Evolutionary conservation across 805 yeast genomes (phyloP), one percentile per base, ranked within the genome.

Genomic region (Jamesozyma lodderae): DNA sequence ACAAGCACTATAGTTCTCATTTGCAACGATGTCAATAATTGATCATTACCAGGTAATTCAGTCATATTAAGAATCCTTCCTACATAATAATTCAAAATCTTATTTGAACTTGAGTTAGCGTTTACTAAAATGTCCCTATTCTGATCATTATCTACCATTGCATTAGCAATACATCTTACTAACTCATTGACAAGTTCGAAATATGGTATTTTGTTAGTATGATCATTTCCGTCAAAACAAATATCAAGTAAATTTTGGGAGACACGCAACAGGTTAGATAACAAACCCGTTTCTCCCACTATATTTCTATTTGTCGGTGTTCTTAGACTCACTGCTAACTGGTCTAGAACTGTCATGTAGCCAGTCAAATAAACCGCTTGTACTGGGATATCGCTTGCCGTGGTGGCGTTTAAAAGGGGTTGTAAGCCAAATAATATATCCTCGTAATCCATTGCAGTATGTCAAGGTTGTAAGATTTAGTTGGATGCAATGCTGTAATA

Each of bases 391-490:
- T 48, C 46, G 6, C 35, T 40, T 4, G 48, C 16, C 1, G 42
- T 33, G 2, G 37, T 36, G 4, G 51, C 49, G 33, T 51, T 43
- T 6, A 60, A 25, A 4, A 60, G 32, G 1, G 64, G 62, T 32
- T 57, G 52, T 26, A 60, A 42, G 2, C 55, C 57, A 41, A 52
- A 55, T 8, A 59, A 31, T 19, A 60, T 45, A n/a, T 42, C 41
- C 32, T 59, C 63, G 47, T 52, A 60, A 36, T 59, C 62, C 65
- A 60, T 60, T 10, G n/a, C n/a, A n/a, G n/a, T n/a, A n/a, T n/a
- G n/a, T n/a, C n/a, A n/a, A n/a, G n/a, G n/a, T n/a, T n/a, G n/a
- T n/a, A n/a, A n/a, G n/a, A n/a, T n/a, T n/a, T n/a, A n/a, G n/a
- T n/a, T n/a, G n/a, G n/a, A n/a, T n/a, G n/a, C n/a, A n/a, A n/a